Base-by-base conservation (phyloP, 208 protist genomes). In the Trypanosoma mega region DNA sequence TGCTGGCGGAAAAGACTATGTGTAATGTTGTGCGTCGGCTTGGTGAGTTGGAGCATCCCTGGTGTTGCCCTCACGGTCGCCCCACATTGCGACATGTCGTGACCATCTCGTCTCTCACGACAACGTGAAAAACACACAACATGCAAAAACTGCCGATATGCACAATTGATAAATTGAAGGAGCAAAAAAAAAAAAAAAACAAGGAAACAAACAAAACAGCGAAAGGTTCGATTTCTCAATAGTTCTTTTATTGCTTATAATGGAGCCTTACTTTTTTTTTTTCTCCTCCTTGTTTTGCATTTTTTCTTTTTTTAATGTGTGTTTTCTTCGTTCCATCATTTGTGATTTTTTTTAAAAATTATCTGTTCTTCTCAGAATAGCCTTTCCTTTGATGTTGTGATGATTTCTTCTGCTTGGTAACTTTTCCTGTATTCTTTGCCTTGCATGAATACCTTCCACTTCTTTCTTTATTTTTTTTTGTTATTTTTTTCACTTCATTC, bases 11-110 rank as follows among this genome's bases (percentile, higher is more conserved):
- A 20, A 60, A 67, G n/a, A 75, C 72, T n/a, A 97, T 97, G 93
- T 62, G 69, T 12, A 68, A 53, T 31, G 80, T 97, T 41, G 71
- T 97, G 50, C 58, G 68, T 24, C 76, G 83, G 18, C 72, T 97
- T 21, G 63, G 68, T 21, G 64, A 71, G 57, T 64, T 97, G n/a
- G 77, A 94, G 2, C 85, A 97, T 49, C 96, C 96, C 41, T 98
- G 96, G 94, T 92, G 85, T 72, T 98, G 94, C 53, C 96, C 96
- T n/a, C 96, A 98, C 66, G 96, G 96, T 21, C 73, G 96, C 20
- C 93, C 94, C 3, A 98, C 93, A 11, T 55, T 97, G 47, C 79
- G 92, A 30, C 75, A 89, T 47, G 54, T 93, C 14, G 56, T 70
- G 20, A 81, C 65, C 41, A 55, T 92, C 0, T 55, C 60, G 20